Percentiles rank a stretch among this genome's conserved stretches.
Conservation (phyloP, 257 asterid genomes). For the Solanum virginianum region DNA sequence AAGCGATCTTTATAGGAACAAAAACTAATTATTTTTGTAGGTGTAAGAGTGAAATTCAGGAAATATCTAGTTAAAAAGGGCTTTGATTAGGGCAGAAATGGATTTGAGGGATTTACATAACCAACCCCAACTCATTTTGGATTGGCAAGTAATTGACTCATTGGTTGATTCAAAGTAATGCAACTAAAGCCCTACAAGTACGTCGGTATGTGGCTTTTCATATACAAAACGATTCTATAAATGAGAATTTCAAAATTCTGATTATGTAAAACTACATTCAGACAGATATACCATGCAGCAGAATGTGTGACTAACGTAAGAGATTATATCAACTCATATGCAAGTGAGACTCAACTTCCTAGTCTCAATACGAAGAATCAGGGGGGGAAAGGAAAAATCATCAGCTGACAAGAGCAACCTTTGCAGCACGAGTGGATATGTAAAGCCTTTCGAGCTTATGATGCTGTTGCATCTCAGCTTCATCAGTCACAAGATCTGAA, state of each 20-base stretch:
- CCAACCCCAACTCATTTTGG: not conserved
- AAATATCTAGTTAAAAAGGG: not conserved
- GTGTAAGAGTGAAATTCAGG: not conserved
- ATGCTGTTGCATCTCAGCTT: conserved; percentile 84
- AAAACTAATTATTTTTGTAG: not conserved
- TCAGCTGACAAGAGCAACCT: conserved; percentile 30
- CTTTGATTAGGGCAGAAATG: not conserved
- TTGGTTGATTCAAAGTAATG: not conserved
- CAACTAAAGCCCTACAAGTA: not conserved
- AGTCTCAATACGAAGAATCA: not conserved
- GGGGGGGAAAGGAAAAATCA: not conserved
- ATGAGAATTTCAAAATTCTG: not conserved
- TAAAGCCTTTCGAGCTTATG: conserved; percentile 93
- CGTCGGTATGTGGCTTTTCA: not conserved
- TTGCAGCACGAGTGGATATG: conserved; percentile 96
- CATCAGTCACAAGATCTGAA: conserved; percentile 67
- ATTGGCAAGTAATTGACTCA: not conserved
- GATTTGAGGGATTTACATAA: not conserved
- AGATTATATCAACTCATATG: not conserved
- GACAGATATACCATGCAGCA: not conserved
- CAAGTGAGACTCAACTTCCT: not conserved
- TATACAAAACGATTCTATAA: not conserved
- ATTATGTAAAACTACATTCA: not conserved
- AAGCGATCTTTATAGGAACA: not conserved
- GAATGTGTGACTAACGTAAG: not conserved